Evolutionary conservation across 352 stramenopile genomes (phyloP).

Genomic region (Pythium rishiriense): DNA sequence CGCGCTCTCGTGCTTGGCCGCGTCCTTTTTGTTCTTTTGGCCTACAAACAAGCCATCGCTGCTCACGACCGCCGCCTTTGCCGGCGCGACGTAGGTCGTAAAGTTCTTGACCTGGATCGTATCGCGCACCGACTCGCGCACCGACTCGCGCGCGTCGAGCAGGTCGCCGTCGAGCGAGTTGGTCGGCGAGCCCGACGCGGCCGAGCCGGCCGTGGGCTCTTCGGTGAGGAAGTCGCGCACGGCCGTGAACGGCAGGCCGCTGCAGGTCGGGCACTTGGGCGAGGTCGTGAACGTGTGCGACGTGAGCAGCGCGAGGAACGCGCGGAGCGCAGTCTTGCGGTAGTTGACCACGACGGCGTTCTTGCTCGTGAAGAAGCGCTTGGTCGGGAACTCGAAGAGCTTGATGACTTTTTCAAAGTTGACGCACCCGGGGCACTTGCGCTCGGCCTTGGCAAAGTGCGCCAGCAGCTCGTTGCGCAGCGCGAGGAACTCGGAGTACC

Average conservation of each 20-base stretch:
- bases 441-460: constrained; percentile 53
- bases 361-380: constrained; percentile 83
- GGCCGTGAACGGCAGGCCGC: constrained; percentile 63
- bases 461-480: constrained; percentile 70
- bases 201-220: constrained; percentile 17
- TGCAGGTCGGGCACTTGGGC: constrained; percentile 82
- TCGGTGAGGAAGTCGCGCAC: constrained; percentile 80
- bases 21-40: not conserved
- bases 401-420: constrained; percentile 84
- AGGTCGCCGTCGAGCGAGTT: not conserved
- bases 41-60: constrained; percentile 64
- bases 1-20: not conserved
- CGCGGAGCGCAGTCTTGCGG: constrained; percentile 70
- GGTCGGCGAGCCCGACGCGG: constrained; percentile 3
- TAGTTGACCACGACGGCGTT: constrained; percentile 78
- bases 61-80: constrained; percentile 52
- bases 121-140: constrained; percentile 39
- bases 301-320: constrained; percentile 69
- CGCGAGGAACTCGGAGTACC: constrained; percentile 83
- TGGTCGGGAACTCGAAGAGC: constrained; percentile 83
- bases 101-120: constrained; percentile 82
- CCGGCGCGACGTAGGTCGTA: constrained; percentile 54
- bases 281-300: constrained; percentile 82
- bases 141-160: constrained; percentile 25
- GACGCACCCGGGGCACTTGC: constrained; percentile 78